Evolutionary conservation across 805 yeast genomes (phyloP), one percentile per base, ranked within the genome.

Genomic region (Sugiyamaella americana): DNA sequence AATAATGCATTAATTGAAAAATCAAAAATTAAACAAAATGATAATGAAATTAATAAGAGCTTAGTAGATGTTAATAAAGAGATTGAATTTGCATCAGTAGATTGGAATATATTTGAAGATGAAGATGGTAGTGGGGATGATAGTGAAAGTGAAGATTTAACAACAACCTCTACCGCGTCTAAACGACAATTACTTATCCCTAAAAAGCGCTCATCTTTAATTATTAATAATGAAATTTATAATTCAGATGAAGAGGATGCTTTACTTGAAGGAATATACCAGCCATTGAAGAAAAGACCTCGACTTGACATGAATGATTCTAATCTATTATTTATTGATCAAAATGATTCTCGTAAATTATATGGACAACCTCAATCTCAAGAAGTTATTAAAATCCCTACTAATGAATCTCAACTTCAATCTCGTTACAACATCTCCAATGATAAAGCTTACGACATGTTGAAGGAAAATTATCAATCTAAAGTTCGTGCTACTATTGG

Each of bases 401-500:
- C 73, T 1, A 74, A 69, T 49, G 85, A 81, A 40, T 74, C 73
- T 51, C 60, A 71, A 23, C 57, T 87, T 18, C 73, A 75, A 32
- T 62, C 72, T 49, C 82, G 84, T 53, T 87, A 84, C 66, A 84
- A 86, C 62, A 74, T 91, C 35, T 88, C 97, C 5, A 93, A 93
- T 65, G 98, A 93, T 64, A 75, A 77, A 38, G 84, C 83, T 37
- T 93, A 93, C 63, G 95, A 87, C 48, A 67, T 83, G 44, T 70
- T 93, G 54, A 84, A 84, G 59, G 84, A 80, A 48, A 89, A 87
- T 58, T 88, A 89, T 62, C 95, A 88, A 62, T 80, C 94, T 35
- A 91, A 87, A 69, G 86, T 91, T 32, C 80, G 98, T 63, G 80
- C 96, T 2, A 94, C 95, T 4, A 80, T 93, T 58, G 95, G 97